Percentiles rank a stretch among this genome's conserved stretches.
phyloP scores from a whole-genome alignment of 1,284 basidiomycete genomes.

The Leccinum insigne region DNA sequence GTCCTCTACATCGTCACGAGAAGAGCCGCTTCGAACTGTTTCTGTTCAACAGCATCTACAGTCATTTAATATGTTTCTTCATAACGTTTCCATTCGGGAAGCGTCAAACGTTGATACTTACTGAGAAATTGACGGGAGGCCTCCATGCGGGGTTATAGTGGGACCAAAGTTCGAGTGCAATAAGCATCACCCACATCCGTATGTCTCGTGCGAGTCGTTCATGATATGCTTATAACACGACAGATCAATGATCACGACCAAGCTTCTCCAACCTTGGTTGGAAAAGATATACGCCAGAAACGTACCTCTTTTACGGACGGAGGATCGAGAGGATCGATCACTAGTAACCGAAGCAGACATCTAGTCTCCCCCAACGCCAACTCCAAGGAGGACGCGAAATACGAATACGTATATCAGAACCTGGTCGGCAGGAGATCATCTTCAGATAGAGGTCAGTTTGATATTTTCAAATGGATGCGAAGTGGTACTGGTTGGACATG shows the following conservation, averaged over 20 bases:
- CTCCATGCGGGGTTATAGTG: slow-evolving; percentile 3
- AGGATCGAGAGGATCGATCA: slow-evolving; percentile 70
- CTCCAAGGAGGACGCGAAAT: slow-evolving; percentile 4
- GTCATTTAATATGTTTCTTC: slow-evolving; percentile 41
- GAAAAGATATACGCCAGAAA: slow-evolving; percentile 76
- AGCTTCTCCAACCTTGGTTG: slow-evolving; percentile 71
- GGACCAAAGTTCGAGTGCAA: not conserved
- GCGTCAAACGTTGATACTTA: slow-evolving; percentile 73
- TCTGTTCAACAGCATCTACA: slow-evolving; percentile 35
- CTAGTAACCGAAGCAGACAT: slow-evolving; percentile 70
- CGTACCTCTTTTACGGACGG: slow-evolving; percentile 69
- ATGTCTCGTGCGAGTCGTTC: slow-evolving; percentile 52
- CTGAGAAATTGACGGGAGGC: slow-evolving; percentile 36
- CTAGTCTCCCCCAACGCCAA: slow-evolving; percentile 84
- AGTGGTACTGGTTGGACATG: too few species aligned
- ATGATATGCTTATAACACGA: slow-evolving; percentile 68
- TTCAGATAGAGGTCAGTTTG: too few species aligned
- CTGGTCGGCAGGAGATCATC: too few species aligned
- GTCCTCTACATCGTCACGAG: slow-evolving; percentile 5
- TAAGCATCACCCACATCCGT: slow-evolving; percentile 49
- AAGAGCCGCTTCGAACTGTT: slow-evolving; percentile 25
- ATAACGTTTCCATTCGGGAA: slow-evolving; percentile 68
- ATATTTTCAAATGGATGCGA: too few species aligned
- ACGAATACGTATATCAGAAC: too few species aligned
- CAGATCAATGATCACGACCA: slow-evolving; percentile 71